Percentiles rank a stretch among this genome's conserved stretches.
Evolutionary conservation across 1,139 yeast species (phyloP).

Genomic region (Debaryomyces psychrophilus): DNA sequence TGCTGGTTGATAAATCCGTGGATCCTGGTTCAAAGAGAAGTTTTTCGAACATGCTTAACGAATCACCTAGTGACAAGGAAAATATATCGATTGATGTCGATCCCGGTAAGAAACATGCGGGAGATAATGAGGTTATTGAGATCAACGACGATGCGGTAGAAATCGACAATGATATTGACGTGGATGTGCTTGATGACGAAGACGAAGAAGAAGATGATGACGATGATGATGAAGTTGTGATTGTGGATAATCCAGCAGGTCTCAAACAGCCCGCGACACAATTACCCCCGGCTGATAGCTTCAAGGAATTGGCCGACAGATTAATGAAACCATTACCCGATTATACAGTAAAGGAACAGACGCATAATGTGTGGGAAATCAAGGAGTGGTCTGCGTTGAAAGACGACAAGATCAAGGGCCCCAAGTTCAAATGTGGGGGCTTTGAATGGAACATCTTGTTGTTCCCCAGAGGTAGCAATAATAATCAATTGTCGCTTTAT

Average conservation of each 20-base stretch:
- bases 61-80: conserved; percentile 17
- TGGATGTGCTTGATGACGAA: conserved; percentile 29
- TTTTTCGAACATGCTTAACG: conserved; percentile 19
- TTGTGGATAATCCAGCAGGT: conserved; percentile 2
- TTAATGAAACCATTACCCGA: conserved; percentile 49
- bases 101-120: conserved; percentile 9
- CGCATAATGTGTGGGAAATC: conserved; percentile 73
- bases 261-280: background rate
- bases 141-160: conserved; percentile 16
- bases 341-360: conserved; percentile 43
- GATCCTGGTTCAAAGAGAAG: conserved; percentile 19
- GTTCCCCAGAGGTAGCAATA: conserved; percentile 74
- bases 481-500: conserved; percentile 58
- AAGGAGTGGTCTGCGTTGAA: conserved; percentile 61
- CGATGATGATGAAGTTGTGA: conserved; percentile 18
- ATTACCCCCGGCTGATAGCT: conserved; percentile 38
- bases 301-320: conserved; percentile 29
- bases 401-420: conserved; percentile 54
- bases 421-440: conserved; percentile 64
- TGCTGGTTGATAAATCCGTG: conserved; percentile 13
- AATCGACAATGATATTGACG: conserved; percentile 15
- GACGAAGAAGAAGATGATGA: conserved; percentile 26
- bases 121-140: conserved; percentile 10
- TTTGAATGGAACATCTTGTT: conserved; percentile 74
- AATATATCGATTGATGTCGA: conserved; percentile 14